A percentile compares a stretch with the other conserved stretches of the same genome.
Evolutionary conservation across 257 asterid genomes (phyloP).

Genomic region (Paulownia fortunei): DNA sequence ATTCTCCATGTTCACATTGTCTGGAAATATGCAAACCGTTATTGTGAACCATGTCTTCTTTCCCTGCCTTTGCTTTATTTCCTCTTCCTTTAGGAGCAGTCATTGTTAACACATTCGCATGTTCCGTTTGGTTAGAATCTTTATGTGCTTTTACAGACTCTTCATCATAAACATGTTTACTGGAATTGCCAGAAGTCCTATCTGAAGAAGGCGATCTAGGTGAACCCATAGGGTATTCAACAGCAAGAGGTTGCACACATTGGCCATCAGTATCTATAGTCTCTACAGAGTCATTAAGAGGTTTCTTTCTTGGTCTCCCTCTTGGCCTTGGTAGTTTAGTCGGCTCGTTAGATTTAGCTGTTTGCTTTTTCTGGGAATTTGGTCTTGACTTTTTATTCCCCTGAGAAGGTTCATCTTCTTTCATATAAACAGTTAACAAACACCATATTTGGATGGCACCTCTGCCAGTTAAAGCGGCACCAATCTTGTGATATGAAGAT

Average conservation of each 20-base stretch:
- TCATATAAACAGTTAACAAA: conserved; percentile 47
- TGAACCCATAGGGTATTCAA: conserved; percentile 41
- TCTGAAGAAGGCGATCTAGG: conserved; percentile 25
- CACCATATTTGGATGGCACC: conserved; percentile 96
- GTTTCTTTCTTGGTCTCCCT: conserved; percentile 57
- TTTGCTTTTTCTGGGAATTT: conserved; percentile 30
- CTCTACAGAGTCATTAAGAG: conserved; percentile 42
- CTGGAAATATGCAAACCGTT: conserved; percentile 34
- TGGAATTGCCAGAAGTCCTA: conserved; percentile 30
- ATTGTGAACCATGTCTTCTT: conserved; percentile 32
- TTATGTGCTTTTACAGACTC: conserved; percentile 29
- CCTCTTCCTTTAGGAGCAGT: conserved; percentile 35
- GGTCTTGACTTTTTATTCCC: conserved; percentile 43
- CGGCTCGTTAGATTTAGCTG: conserved; percentile 29
- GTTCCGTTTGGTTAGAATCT: conserved; percentile 27
- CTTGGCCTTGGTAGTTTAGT: conserved; percentile 40
- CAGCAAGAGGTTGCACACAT: conserved; percentile 37
- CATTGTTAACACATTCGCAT: conserved; percentile 25
- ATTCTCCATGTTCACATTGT: conserved; percentile 42
- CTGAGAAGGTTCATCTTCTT: conserved; percentile 41
- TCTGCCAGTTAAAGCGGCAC: conserved; percentile 81
- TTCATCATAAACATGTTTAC: conserved; percentile 23
- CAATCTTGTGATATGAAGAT: conserved; percentile 83
- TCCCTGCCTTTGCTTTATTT: conserved; percentile 39
- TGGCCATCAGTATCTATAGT: conserved; percentile 33